Percentiles rank a stretch among this genome's conserved stretches.
Conservation (phyloP, 768 basidiomycete species). For the Auriscalpium microsporum region DNA sequence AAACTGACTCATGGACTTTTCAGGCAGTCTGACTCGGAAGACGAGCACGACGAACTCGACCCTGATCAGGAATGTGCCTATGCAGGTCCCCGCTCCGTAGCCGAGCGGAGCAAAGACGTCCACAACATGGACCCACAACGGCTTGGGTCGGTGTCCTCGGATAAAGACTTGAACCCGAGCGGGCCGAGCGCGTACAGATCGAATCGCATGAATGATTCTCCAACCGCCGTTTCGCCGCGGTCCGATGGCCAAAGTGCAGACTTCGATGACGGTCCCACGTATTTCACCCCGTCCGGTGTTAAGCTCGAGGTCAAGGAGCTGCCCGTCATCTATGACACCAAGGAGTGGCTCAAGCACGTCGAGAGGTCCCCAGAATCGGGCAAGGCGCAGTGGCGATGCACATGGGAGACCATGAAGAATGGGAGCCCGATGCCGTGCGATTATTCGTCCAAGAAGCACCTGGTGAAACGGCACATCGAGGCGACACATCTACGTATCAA, state of each 20-base stretch:
- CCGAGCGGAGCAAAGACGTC: background rate
- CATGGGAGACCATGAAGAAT: constrained; percentile 29
- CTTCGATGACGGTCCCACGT: constrained; percentile 4
- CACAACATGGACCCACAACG: background rate
- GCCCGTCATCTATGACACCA: constrained; percentile 13
- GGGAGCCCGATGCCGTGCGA: constrained; percentile 29
- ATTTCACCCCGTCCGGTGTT: constrained; percentile 9
- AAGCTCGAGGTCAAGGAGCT: constrained; percentile 16
- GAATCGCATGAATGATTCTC: background rate
- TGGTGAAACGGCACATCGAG: constrained; percentile 62
- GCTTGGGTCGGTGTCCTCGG: background rate
- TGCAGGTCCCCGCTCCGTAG: background rate
- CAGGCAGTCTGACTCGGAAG: background rate
- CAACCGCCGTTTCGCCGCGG: background rate
- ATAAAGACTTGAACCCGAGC: background rate
- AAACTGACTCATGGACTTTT: too few species aligned
- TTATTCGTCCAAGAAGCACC: constrained; percentile 48
- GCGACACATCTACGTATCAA: constrained; percentile 53
- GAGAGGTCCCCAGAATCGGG: constrained; percentile 11
- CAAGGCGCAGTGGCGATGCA: constrained; percentile 28
- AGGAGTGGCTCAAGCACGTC: constrained; percentile 11
- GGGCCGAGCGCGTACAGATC: background rate
- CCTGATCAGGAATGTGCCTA: background rate
- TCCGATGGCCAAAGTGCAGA: background rate
- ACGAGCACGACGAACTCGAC: background rate